Conservation (phyloP, 2,329 filamentous ascomycete species). For the Harringtonia aguacate region DNA sequence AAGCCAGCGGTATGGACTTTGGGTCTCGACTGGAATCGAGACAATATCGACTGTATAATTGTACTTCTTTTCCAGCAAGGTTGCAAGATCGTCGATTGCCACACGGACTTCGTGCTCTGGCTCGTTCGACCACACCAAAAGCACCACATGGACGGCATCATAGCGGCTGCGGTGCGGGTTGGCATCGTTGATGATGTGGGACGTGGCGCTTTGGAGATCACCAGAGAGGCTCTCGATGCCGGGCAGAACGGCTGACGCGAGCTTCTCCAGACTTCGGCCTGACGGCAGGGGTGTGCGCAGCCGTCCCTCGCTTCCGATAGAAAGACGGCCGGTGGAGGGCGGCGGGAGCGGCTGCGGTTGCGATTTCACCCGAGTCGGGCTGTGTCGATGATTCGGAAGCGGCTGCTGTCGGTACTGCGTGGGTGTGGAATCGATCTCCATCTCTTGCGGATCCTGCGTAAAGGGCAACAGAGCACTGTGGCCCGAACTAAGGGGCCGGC, state of each 20-base stretch:
- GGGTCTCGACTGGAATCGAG: conserved; percentile 34
- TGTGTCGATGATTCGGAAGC: neutral
- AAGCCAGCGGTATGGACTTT: conserved; percentile 43
- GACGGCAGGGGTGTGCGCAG: conserved; percentile 46
- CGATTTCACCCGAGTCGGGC: neutral
- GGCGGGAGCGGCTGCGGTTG: conserved; percentile 8
- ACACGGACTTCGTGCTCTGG: conserved; percentile 28
- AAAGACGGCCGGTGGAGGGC: conserved; percentile 24
- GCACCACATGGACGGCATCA: conserved; percentile 37
- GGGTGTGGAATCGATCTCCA: conserved; percentile 40
- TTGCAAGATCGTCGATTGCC: conserved; percentile 35
- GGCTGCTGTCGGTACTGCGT: conserved; percentile 10
- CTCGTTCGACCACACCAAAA: conserved; percentile 48
- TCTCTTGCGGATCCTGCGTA: conserved; percentile 37
- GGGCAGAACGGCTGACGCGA: conserved; percentile 30
- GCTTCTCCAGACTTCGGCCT: conserved; percentile 42
- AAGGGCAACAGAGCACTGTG: conserved; percentile 26
- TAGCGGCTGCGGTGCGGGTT: conserved; percentile 42
- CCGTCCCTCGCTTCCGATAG: conserved; percentile 29
- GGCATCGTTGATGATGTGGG: conserved; percentile 31
- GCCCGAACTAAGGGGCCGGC: conserved; percentile 30
- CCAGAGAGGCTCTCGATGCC: conserved; percentile 40
- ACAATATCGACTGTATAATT: conserved; percentile 37
- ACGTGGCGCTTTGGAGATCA: conserved; percentile 39
- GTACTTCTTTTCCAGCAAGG: conserved; percentile 41